Percentiles rank a stretch among this genome's conserved stretches.
Evolutionary conservation across 345 rosid genomes (phyloP).

Genomic region (Citrus unshiu): DNA sequence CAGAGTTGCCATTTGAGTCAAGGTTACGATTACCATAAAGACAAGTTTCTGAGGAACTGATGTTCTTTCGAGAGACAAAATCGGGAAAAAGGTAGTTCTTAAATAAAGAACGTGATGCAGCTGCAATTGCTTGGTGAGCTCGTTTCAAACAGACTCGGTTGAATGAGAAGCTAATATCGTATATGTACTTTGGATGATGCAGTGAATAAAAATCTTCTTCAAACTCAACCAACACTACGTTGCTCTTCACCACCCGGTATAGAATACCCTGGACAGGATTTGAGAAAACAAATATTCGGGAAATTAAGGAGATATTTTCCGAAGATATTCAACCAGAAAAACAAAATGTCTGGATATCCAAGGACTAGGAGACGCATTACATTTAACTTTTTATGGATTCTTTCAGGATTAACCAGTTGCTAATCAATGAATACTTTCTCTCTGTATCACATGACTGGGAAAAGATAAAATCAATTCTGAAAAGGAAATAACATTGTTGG

Average conservation of each 20-base stretch:
- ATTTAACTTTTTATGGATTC: background rate
- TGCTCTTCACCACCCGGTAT: constrained; percentile 22
- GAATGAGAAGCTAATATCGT: constrained; percentile 41
- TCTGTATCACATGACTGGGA: background rate
- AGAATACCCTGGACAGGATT: constrained; percentile 27
- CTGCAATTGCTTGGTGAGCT: constrained; percentile 36
- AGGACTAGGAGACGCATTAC: background rate
- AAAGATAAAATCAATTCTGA: background rate
- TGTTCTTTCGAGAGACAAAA: background rate
- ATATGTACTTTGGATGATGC: constrained; percentile 22
- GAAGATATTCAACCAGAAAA: background rate
- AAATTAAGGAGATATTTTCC: background rate
- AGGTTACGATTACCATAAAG: background rate
- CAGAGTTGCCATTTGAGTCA: constrained; percentile 10
- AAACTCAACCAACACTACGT: constrained; percentile 26
- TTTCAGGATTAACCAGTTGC: background rate
- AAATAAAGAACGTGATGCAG: constrained; percentile 20
- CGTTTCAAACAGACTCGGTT: constrained; percentile 40
- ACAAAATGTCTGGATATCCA: background rate
- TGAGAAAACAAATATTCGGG: background rate
- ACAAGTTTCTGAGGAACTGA: background rate
- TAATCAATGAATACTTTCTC: background rate
- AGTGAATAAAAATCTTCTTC: constrained; percentile 26
- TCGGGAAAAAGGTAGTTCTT: constrained; percentile 30
- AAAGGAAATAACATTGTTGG: background rate